Percentiles rank a stretch among this genome's conserved stretches.
Conservation (phyloP, 2,329 filamentous ascomycete species). For the Epichloe gansuensis region DNA sequence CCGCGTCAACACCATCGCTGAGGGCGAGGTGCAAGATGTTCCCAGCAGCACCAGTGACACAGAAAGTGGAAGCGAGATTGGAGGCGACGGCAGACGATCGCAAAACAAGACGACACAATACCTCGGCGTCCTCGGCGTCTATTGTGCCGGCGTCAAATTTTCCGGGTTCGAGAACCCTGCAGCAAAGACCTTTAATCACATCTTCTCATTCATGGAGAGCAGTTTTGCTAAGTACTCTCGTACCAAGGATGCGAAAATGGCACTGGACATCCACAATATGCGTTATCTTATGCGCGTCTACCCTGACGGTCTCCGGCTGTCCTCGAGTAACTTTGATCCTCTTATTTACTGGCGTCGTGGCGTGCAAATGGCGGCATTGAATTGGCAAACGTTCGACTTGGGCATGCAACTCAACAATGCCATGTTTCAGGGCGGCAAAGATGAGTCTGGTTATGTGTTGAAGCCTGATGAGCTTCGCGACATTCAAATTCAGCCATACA, state of each 20-base stretch:
- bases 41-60: constrained; percentile 64
- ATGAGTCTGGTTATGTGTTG: constrained; percentile 81
- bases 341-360: constrained; percentile 87
- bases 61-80: constrained; percentile 52
- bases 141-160: constrained; percentile 65
- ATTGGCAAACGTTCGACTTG: constrained; percentile 96
- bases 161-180: constrained; percentile 64
- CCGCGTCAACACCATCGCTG: constrained; percentile 44
- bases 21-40: constrained; percentile 41
- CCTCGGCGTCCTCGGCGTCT: constrained; percentile 75
- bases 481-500: constrained; percentile 44
- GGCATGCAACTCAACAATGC: constrained; percentile 94
- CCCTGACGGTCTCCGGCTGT: constrained; percentile 67
- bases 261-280: constrained; percentile 82
- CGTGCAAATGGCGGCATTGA: constrained; percentile 94
- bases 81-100: constrained; percentile 37
- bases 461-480: constrained; percentile 80
- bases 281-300: constrained; percentile 89
- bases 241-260: constrained; percentile 59
- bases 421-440: constrained; percentile 86
- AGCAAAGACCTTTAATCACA: constrained; percentile 82
- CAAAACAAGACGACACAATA: constrained; percentile 77
- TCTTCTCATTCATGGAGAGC: constrained; percentile 87
- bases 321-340: constrained; percentile 89
- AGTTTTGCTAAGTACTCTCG: constrained; percentile 73